These are phyloP conservation scores for Leishmania braziliensis DNA, from an alignment of 208 protist species.

Conservation along the genomic window DNA sequence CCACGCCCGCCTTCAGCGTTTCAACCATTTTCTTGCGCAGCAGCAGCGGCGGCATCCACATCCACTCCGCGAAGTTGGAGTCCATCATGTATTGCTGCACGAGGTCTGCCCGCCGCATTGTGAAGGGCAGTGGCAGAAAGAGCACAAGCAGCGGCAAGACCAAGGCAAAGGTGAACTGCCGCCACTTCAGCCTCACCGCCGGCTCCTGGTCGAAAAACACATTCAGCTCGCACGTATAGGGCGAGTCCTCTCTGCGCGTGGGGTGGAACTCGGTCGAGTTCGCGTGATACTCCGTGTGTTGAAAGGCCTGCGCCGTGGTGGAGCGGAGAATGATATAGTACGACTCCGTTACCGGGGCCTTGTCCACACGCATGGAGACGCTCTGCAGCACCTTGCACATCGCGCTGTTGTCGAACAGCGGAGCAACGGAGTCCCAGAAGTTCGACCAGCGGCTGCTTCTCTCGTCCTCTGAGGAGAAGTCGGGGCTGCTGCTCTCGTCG, in stretches of 20 bases:
- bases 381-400: constrained; percentile 66
- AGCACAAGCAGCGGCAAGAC: constrained; percentile 56
- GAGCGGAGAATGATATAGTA: constrained; percentile 51
- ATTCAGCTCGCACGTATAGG: constrained; percentile 39
- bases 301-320: neutral
- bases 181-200: constrained; percentile 10
- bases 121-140: constrained; percentile 53
- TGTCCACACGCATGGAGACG: constrained; percentile 50
- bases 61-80: constrained; percentile 53
- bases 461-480: constrained; percentile 1
- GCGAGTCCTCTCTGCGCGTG: neutral
- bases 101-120: constrained; percentile 44
- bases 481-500: neutral
- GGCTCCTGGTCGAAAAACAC: constrained; percentile 44
- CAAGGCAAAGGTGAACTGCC: constrained; percentile 55
- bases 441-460: constrained; percentile 15
- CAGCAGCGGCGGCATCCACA: constrained; percentile 51
- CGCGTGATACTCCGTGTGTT: neutral
- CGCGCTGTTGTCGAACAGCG: constrained; percentile 62
- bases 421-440: constrained; percentile 60
- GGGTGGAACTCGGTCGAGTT: neutral
- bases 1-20: constrained; percentile 10
- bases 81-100: constrained; percentile 52
- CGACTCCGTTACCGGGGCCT: constrained; percentile 12
- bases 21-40: constrained; percentile 35